phyloP scores from a whole-genome alignment of 2,329 filamentous ascomycete genomes.

The Aspergillus sp. region DNA sequence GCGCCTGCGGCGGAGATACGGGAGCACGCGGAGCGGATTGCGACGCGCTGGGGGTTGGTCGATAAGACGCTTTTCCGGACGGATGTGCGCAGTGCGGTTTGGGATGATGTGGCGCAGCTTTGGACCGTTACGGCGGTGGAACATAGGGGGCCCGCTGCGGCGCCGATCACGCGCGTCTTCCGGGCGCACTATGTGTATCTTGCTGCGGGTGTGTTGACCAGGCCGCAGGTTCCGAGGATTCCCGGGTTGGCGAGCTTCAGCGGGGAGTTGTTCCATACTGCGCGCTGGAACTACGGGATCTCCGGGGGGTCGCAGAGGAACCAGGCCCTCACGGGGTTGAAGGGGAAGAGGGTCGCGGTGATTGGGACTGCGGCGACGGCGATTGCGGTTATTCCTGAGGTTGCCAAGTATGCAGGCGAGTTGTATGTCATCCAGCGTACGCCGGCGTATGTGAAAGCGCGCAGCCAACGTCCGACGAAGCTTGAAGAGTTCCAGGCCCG shows the following conservation, averaged over 20 bases:
- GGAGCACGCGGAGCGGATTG: conserved; percentile 16
- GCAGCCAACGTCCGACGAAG: conserved; percentile 31
- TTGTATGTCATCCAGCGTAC: neutral
- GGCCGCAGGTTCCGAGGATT: conserved; percentile 29
- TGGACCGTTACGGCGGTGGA: neutral
- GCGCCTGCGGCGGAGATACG: conserved; percentile 16
- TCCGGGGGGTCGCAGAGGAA: conserved; percentile 9
- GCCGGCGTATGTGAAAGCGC: neutral
- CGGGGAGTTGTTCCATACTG: conserved; percentile 31
- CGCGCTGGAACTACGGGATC: conserved; percentile 30
- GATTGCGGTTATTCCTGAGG: conserved; percentile 45
- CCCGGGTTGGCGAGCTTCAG: conserved; percentile 28
- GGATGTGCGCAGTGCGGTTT: neutral
- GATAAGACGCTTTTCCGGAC: neutral
- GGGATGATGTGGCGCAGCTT: neutral
- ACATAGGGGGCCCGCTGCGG: neutral
- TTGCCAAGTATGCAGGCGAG: neutral
- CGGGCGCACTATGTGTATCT: neutral
- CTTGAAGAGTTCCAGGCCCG: conserved; percentile 11
- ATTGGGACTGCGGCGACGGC: conserved; percentile 53
- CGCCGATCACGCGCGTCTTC: neutral
- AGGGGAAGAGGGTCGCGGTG: conserved; percentile 40
- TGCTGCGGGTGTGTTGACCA: neutral
- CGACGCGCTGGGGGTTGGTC: neutral
- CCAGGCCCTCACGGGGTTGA: neutral